A percentile compares a stretch with the other conserved stretches of the same genome.
These are phyloP conservation scores for Botrytis pseudocinerea DNA, from an alignment of 2,329 filamentous ascomycete genomes.

Conservation along the genomic window DNA sequence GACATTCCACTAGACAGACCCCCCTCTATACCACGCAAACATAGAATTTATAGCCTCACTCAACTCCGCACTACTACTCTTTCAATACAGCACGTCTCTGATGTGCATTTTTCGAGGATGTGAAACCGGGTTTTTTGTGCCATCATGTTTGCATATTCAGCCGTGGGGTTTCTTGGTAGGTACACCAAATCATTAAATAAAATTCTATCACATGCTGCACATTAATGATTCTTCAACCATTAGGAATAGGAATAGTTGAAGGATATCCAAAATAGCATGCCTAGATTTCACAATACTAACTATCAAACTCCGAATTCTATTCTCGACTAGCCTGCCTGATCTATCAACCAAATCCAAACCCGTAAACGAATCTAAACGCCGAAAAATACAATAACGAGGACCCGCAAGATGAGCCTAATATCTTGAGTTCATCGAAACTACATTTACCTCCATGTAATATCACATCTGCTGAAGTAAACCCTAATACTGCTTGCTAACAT, in stretches of 20 bases:
- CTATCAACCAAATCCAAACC: no score
- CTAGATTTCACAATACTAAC: background rate
- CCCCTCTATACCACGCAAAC: slow-evolving; percentile 25
- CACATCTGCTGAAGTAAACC: background rate
- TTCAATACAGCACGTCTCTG: slow-evolving; percentile 26
- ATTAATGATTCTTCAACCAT: no score
- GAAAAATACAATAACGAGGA: background rate
- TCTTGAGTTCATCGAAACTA: background rate
- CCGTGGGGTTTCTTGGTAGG: no score
- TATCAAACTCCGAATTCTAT: background rate
- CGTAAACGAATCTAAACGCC: background rate
- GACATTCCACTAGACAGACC: background rate
- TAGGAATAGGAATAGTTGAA: no score
- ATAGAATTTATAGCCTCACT: slow-evolving; percentile 29
- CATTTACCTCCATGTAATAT: background rate
- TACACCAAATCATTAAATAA: background rate
- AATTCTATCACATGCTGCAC: background rate
- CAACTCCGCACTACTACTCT: slow-evolving; percentile 26
- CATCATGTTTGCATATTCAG: background rate
- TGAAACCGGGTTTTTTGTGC: background rate
- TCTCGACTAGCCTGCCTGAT: background rate
- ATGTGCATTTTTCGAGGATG: no score
- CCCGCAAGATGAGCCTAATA: background rate
- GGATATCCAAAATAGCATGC: background rate
- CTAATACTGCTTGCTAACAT: background rate